Conservation (phyloP, 139 green algal genomes). For the Mesotaenium endlicherianum region DNA sequence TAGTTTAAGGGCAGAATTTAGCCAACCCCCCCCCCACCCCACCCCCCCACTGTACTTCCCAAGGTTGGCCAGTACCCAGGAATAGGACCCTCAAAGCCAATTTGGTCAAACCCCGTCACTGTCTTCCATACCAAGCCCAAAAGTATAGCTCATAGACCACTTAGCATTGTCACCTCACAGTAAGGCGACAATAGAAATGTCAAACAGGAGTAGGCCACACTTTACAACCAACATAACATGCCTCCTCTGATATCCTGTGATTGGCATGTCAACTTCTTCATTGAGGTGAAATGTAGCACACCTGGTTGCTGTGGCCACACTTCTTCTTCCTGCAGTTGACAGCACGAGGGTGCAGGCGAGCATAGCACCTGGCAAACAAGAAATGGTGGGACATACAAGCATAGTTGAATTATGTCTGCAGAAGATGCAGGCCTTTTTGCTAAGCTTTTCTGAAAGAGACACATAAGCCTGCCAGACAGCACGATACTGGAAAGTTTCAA, state of each 20-base stretch:
- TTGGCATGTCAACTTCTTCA: neutral
- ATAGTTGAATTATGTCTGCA: neutral
- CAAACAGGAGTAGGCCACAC: neutral
- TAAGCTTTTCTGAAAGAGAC: too few species aligned
- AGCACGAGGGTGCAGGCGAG: conserved; percentile 93
- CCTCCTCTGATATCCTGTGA: neutral
- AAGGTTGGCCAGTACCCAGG: too few species aligned
- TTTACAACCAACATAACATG: neutral
- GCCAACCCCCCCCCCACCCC: too few species aligned
- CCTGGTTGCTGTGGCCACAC: conserved; percentile 80
- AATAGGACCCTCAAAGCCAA: too few species aligned
- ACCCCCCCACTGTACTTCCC: too few species aligned
- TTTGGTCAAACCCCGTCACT: too few species aligned
- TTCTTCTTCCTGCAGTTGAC: conserved; percentile 98
- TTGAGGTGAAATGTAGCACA: conserved; percentile 5
- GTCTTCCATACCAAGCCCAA: conserved; percentile 6
- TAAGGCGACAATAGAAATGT: neutral
- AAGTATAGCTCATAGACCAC: neutral
- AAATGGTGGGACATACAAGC: neutral
- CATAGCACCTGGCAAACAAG: conserved; percentile 92
- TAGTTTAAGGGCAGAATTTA: too few species aligned
- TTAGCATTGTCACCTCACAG: neutral
- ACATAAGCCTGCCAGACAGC: too few species aligned
- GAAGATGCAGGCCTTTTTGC: too few species aligned
- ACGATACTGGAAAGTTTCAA: too few species aligned